Evolutionary conservation across 2,329 filamentous ascomycete genomes (phyloP).

Genomic region (Exophiala phaeomuriformis): DNA sequence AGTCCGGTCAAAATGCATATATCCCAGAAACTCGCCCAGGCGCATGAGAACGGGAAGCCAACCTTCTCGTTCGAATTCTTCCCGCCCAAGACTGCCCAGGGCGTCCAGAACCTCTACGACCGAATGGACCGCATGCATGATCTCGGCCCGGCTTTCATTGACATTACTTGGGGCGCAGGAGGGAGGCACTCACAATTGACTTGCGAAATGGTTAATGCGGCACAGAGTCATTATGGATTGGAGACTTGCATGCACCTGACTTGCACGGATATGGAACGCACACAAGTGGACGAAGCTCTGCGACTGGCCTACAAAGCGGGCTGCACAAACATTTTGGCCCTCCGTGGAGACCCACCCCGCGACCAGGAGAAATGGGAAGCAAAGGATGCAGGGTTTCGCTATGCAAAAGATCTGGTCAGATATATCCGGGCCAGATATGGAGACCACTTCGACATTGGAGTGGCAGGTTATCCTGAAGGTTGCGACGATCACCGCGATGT

Average conservation of each 20-base stretch:
- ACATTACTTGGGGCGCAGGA: slow-evolving; percentile 97
- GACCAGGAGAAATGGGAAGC: slow-evolving; percentile 93
- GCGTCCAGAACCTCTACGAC: slow-evolving; percentile 98
- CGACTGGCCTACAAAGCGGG: slow-evolving; percentile 85
- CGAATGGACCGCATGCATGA: slow-evolving; percentile 99
- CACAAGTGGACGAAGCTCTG: slow-evolving; percentile 84
- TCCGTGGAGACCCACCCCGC: slow-evolving; percentile 86
- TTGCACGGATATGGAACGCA: slow-evolving; percentile 93
- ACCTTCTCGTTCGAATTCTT: slow-evolving; percentile 99
- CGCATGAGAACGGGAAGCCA: slow-evolving; percentile 68
- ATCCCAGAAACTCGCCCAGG: slow-evolving; percentile 78
- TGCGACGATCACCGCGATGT: slow-evolving; percentile 87
- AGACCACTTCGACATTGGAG: slow-evolving; percentile 92
- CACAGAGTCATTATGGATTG: slow-evolving; percentile 88
- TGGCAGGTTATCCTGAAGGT: slow-evolving; percentile 93
- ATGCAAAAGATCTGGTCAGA: slow-evolving; percentile 82
- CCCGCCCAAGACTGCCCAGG: slow-evolving; percentile 79
- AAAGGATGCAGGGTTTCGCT: slow-evolving; percentile 77
- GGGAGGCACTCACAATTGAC: slow-evolving; percentile 86
- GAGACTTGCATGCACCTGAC: slow-evolving; percentile 99
- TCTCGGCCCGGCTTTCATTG: slow-evolving; percentile 89
- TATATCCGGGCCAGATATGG: slow-evolving; percentile 74
- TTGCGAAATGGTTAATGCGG: slow-evolving; percentile 93
- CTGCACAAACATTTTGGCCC: slow-evolving; percentile 92
- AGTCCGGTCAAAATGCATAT: slow-evolving; percentile 70